Conservation (phyloP, 2,329 filamentous ascomycete species). For the Parascedosporium putredinis region DNA sequence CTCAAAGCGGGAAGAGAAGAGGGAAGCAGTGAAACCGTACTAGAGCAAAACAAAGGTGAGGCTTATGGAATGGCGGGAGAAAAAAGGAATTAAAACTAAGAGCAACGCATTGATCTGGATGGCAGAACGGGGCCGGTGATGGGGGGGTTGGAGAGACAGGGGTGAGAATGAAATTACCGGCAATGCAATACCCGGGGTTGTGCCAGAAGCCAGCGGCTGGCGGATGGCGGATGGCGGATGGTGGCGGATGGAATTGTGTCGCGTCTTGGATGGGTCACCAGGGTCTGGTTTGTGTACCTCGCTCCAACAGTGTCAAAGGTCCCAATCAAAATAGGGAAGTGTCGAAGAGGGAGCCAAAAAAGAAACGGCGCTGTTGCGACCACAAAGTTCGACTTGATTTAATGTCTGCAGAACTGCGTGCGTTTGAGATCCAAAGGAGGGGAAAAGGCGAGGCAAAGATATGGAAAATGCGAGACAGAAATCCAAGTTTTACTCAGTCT, state of each 20-base stretch:
- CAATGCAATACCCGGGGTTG: slow-evolving; percentile 1
- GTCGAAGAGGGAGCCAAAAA: too few relatives aligned
- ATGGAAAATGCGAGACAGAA: too few relatives aligned
- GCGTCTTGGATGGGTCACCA: not conserved
- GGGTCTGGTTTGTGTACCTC: not conserved
- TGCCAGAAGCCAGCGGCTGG: too few relatives aligned
- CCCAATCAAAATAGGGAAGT: too few relatives aligned
- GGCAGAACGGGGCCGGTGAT: not conserved
- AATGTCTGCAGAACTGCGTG: too few relatives aligned
- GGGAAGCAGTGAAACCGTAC: not conserved
- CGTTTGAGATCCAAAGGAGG: too few relatives aligned
- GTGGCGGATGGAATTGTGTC: not conserved
- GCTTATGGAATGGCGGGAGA: not conserved
- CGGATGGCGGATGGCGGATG: not conserved
- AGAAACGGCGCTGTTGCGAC: too few relatives aligned
- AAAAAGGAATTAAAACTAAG: not conserved
- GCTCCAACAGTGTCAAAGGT: too few relatives aligned
- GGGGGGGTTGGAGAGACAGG: not conserved
- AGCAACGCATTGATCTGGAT: not conserved
- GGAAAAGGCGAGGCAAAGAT: too few relatives aligned
- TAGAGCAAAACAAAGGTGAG: not conserved
- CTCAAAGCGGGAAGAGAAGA: not conserved
- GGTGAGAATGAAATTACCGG: slow-evolving; percentile 1
- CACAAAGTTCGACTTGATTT: too few relatives aligned
- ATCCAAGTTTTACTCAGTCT: too few relatives aligned